These are phyloP conservation scores for Pyrus hybrid DNA, from an alignment of 331 rosid genomes.

Conservation along the genomic window DNA sequence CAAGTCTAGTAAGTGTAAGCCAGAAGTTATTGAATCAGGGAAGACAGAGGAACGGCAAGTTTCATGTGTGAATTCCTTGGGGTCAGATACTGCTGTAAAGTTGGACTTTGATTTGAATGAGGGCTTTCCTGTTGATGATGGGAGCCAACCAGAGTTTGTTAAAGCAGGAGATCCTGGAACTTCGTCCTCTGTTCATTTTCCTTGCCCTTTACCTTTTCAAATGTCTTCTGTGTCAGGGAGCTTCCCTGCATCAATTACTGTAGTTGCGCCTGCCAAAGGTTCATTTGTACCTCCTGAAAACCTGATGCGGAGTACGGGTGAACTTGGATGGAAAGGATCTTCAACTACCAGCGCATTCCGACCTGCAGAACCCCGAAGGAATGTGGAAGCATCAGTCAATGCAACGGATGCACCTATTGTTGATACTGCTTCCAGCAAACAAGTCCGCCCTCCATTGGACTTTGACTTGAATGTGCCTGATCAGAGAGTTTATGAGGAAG, in stretches of 20 bases:
- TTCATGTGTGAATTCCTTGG: conserved; percentile 30
- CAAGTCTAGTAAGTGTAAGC: conserved; percentile 19
- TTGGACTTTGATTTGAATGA: conserved; percentile 76
- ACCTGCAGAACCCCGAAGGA: conserved; percentile 78
- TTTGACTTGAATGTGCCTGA: conserved; percentile 75
- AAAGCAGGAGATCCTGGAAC: conserved; percentile 25
- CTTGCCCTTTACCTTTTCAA: conserved; percentile 44
- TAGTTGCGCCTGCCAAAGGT: conserved; percentile 79
- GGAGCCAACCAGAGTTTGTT: conserved; percentile 31
- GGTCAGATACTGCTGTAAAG: conserved; percentile 36
- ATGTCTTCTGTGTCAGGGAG: conserved; percentile 41
- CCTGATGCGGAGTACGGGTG: conserved; percentile 47
- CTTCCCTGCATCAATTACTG: conserved; percentile 56
- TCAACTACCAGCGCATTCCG: conserved; percentile 94
- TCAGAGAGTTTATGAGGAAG: conserved; percentile 50
- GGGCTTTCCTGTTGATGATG: conserved; percentile 61
- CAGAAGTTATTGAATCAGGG: conserved; percentile 23
- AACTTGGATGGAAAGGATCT: conserved; percentile 90
- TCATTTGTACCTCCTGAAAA: conserved; percentile 63
- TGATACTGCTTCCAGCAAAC: conserved; percentile 33
- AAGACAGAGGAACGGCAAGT: conserved; percentile 29
- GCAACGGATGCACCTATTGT: conserved; percentile 6
- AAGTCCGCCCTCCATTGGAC: conserved; percentile 50
- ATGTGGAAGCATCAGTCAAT: conserved; percentile 22
- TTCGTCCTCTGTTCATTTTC: conserved; percentile 34